Percentiles rank a stretch among this genome's conserved stretches.
These are phyloP conservation scores for Leptographium procerum DNA, from an alignment of 2,329 filamentous ascomycete species.

Conservation along the genomic window DNA sequence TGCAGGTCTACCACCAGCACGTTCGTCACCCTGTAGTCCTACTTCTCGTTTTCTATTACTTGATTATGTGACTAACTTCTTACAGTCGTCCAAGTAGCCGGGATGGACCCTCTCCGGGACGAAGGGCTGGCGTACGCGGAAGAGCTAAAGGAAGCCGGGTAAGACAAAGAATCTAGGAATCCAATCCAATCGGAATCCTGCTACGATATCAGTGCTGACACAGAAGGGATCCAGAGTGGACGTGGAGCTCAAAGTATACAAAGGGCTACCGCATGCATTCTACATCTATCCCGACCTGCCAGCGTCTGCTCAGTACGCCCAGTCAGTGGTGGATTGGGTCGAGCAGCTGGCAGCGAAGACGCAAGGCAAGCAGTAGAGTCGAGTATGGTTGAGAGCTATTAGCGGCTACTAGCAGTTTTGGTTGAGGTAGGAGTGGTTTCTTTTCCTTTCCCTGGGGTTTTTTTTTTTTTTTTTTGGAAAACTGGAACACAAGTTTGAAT, in stretches of 20 bases:
- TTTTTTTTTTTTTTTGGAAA: too few species aligned
- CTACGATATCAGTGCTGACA: neutral
- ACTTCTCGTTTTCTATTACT: too few species aligned
- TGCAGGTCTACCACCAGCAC: conserved; percentile 10
- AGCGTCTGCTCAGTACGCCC: neutral
- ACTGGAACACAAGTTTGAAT: too few species aligned
- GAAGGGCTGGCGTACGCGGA: conserved; percentile 2
- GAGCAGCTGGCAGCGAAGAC: neutral
- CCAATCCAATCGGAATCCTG: too few species aligned
- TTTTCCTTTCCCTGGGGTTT: too few species aligned
- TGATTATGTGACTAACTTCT: neutral
- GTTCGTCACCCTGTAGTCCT: conserved; percentile 6
- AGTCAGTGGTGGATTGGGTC: neutral
- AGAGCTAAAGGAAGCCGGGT: neutral
- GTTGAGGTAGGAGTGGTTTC: too few species aligned
- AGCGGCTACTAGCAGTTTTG: too few species aligned
- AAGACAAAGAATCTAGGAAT: neutral
- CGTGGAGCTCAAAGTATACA: neutral
- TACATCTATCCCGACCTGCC: neutral
- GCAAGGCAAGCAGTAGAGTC: neutral
- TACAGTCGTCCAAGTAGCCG: neutral
- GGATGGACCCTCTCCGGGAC: conserved; percentile 1
- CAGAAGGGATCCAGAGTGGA: neutral
- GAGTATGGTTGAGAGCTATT: too few species aligned
- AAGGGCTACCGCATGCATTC: neutral